Base-by-base conservation (phyloP, 768 basidiomycete species). In the Kwoniella botswanensis region DNA sequence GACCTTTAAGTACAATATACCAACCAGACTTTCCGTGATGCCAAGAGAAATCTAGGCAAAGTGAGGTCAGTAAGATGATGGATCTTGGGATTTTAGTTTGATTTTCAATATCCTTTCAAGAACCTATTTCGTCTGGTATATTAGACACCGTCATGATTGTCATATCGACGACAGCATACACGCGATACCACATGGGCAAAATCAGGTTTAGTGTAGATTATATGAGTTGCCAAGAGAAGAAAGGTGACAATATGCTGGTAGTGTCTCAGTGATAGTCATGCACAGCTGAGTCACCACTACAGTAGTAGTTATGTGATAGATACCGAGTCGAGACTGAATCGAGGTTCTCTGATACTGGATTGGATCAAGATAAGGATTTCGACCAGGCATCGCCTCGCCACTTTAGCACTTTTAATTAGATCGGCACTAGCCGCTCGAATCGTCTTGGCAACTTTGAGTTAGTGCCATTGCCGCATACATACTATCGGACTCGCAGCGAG, bases 331-430 rank as follows among this genome's bases (percentile, higher is more conserved):
- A 21, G 24, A n/a, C n/a, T 52, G 15, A 56, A 3, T 18, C 3
- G 12, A 56, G 22, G 35, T 35, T 5, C 4, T 2, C 57, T 58
- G 57, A 26, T n/a, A 43, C 6, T 61, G n/a, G 41, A 61, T 61
- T 61, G 42, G 59, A 61, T 61, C 42, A 44, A 61, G 59, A 61
- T 61, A 61, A 61, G 41, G 59, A 61, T 61, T 61, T 26, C 18
- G 43, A 61, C 59, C 22, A 26, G 18, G 7, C 59, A 61, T 61
- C 59, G 59, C 54, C 54, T 55, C 24, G 54, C 59, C 59, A 61
- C 59, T n/a, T 61, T 61, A 13, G 11, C 22, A 24, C 12, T 12
- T 26, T 42, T 12, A 22, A 42, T 43, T 46, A 61, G 59, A 61
- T 61, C 59, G 59, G 59, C 59, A 43, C 59, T 61, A 61, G 22